A percentile compares a stretch with the other conserved stretches of the same genome.
Evolutionary conservation across 768 basidiomycete genomes (phyloP).

Genomic region (Leccinum longicurvipes): DNA sequence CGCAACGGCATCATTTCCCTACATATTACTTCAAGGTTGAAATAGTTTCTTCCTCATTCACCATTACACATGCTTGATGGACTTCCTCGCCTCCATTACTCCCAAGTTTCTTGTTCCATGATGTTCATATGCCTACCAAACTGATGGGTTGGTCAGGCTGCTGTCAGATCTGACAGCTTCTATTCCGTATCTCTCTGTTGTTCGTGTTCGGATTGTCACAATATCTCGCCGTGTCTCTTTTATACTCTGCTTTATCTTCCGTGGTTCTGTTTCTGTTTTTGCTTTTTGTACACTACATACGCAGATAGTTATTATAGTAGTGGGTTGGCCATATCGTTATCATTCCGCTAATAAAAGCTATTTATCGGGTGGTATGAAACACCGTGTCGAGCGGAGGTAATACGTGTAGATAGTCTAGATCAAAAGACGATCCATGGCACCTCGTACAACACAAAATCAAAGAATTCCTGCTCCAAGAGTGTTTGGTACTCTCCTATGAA

Average conservation of each 20-base stretch:
- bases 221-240: constrained; percentile 12
- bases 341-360: constrained; percentile 52
- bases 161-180: constrained; percentile 13
- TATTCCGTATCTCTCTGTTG: constrained; percentile 15
- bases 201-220: constrained; percentile 15
- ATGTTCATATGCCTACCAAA: constrained; percentile 12
- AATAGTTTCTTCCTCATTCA: constrained; percentile 11
- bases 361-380: constrained; percentile 24
- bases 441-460: constrained; percentile 93
- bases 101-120: constrained; percentile 12
- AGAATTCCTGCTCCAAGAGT: constrained; percentile 93
- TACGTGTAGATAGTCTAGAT: constrained; percentile 4
- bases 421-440: constrained; percentile 84
- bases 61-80: constrained; percentile 19
- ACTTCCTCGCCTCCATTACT: constrained; percentile 17
- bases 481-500: constrained; percentile 89
- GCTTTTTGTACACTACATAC: constrained; percentile 39
- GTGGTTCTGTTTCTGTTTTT: constrained; percentile 19
- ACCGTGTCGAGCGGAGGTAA: neutral
- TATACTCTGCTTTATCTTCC: constrained; percentile 24
- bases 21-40: constrained; percentile 19
- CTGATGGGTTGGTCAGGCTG: constrained; percentile 8
- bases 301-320: constrained; percentile 48
- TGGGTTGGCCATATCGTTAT: constrained; percentile 62
- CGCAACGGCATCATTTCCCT: constrained; percentile 29